Percentiles rank a stretch among this genome's conserved stretches.
Conservation (phyloP, 331 rosid species). For the Prunus yedoensis region DNA sequence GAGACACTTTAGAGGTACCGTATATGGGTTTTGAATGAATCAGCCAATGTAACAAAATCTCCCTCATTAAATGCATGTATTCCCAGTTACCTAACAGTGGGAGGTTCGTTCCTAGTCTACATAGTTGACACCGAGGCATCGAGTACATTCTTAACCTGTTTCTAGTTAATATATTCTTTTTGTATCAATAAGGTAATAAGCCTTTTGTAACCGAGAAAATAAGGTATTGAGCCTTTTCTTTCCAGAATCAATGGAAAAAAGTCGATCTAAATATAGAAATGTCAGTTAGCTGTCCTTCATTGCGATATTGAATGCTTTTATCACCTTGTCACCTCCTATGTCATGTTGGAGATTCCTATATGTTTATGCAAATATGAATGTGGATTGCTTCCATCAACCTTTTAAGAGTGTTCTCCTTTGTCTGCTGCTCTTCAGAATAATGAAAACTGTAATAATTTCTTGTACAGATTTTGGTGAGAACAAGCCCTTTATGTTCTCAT, state of each 20-base stretch:
- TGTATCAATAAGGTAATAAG: constrained; percentile 34
- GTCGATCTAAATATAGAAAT: constrained; percentile 38
- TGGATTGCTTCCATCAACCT: background rate
- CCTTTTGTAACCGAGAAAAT: constrained; percentile 15
- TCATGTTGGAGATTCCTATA: background rate
- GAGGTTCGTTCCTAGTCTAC: constrained; percentile 24
- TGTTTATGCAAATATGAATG: background rate
- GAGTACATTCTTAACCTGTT: constrained; percentile 37
- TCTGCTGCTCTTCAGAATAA: background rate
- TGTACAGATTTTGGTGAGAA: background rate
- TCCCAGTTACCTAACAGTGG: background rate
- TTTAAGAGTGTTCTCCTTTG: constrained; percentile 3
- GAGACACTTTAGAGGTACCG: constrained; percentile 10
- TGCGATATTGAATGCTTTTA: constrained; percentile 20
- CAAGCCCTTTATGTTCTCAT: background rate
- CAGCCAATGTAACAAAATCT: constrained; percentile 8
- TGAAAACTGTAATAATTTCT: background rate
- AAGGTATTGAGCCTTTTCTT: constrained; percentile 37
- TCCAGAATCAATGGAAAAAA: constrained; percentile 45
- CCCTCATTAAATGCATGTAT: background rate
- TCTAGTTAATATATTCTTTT: constrained; percentile 30
- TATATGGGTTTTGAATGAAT: constrained; percentile 16
- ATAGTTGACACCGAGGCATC: constrained; percentile 4
- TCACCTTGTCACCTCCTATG: constrained; percentile 8
- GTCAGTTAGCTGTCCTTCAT: constrained; percentile 32